A percentile compares a stretch with the other conserved stretches of the same genome.
Evolutionary conservation across 306 rosid species (phyloP).

Genomic region (Quercus robur): DNA sequence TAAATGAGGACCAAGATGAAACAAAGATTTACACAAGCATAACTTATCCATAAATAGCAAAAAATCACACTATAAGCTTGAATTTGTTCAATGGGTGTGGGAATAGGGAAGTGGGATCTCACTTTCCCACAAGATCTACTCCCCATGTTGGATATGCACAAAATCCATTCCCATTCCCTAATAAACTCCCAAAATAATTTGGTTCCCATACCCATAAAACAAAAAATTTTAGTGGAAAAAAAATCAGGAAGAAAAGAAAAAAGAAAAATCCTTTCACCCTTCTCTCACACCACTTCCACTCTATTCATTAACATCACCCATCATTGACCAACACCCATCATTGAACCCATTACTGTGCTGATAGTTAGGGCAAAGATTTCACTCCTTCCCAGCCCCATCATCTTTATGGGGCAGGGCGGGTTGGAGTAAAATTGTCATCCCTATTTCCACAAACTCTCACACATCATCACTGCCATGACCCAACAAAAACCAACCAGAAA

Average conservation of each 20-base stretch:
- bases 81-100: neutral
- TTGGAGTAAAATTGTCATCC: neutral
- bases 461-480: neutral
- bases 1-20: slow-evolving; percentile 11
- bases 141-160: neutral
- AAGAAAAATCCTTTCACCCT: neutral
- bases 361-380: neutral
- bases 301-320: neutral
- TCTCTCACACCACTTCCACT: neutral
- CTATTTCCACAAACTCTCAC: neutral
- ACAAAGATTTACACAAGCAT: neutral
- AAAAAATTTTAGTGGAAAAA: neutral
- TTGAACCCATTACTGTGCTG: neutral
- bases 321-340: neutral
- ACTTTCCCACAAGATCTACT: neutral
- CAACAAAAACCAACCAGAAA: neutral
- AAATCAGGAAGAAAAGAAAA: neutral
- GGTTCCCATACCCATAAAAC: neutral
- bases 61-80: neutral
- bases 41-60: neutral
- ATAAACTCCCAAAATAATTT: neutral
- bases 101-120: neutral
- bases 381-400: neutral
- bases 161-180: neutral
- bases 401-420: no score